phyloP scores from a whole-genome alignment of 192 early-diverging fungal genomes.

The Backusella luteola region DNA sequence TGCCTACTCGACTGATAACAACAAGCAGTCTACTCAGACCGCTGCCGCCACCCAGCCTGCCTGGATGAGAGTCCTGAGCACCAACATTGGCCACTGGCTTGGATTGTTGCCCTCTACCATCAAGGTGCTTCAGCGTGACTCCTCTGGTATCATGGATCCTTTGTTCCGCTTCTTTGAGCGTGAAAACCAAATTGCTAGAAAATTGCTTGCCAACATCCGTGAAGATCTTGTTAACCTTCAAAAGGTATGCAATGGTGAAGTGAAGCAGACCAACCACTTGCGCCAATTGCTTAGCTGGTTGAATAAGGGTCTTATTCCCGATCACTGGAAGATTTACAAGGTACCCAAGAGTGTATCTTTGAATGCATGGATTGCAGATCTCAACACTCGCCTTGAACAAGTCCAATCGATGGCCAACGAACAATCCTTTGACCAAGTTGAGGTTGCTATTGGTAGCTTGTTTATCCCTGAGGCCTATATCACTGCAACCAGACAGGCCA shows the following conservation, averaged over 20 bases:
- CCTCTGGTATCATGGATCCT: constrained; percentile 55
- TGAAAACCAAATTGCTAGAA: constrained; percentile 64
- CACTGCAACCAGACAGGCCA: constrained; percentile 86
- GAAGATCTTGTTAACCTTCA: constrained; percentile 65
- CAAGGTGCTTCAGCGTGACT: constrained; percentile 22
- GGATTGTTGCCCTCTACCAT: constrained; percentile 45
- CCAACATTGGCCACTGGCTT: constrained; percentile 58
- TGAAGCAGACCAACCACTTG: constrained; percentile 86
- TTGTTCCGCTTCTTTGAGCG: constrained; percentile 84
- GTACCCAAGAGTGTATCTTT: constrained; percentile 57
- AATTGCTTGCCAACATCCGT: constrained; percentile 60
- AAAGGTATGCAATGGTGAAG: constrained; percentile 69
- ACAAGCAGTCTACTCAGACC: constrained; percentile 12
- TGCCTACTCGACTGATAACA: constrained; percentile 38
- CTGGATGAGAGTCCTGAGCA: constrained; percentile 71
- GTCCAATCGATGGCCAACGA: constrained; percentile 47
- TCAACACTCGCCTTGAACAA: constrained; percentile 69
- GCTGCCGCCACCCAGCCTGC: constrained; percentile 52
- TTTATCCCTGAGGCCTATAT: constrained; percentile 90
- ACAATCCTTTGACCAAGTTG: constrained; percentile 27
- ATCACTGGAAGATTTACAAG: constrained; percentile 69
- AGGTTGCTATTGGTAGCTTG: constrained; percentile 85
- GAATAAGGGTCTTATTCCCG: constrained; percentile 69
- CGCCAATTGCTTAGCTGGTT: constrained; percentile 69
- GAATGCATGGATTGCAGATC: constrained; percentile 71